phyloP scores from a whole-genome alignment of 2,329 filamentous ascomycete genomes.

The Xylaria sp. region DNA sequence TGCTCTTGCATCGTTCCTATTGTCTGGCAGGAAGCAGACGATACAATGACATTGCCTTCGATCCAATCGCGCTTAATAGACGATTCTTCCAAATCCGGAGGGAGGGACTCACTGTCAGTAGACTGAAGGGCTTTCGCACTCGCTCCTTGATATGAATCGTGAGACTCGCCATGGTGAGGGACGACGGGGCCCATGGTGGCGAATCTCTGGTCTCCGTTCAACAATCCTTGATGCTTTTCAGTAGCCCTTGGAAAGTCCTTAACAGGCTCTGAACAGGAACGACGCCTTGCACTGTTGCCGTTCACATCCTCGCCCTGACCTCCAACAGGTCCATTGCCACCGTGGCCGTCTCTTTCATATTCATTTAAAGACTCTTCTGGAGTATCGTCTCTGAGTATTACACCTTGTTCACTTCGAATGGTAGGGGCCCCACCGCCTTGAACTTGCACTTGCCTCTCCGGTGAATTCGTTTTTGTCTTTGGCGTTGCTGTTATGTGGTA shows the following conservation, averaged over 20 bases:
- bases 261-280: slow-evolving; percentile 24
- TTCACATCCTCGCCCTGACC: background rate
- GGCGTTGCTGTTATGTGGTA: slow-evolving; percentile 27
- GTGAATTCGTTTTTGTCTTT: slow-evolving; percentile 33
- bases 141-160: background rate
- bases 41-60: slow-evolving; percentile 1
- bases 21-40: slow-evolving; percentile 1
- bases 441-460: slow-evolving; percentile 33
- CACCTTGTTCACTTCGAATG: slow-evolving; percentile 38
- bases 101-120: background rate
- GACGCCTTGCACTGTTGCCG: slow-evolving; percentile 1
- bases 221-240: slow-evolving; percentile 1
- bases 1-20: slow-evolving; percentile 3
- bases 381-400: slow-evolving; percentile 35
- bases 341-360: slow-evolving; percentile 8
- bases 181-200: slow-evolving; percentile 5
- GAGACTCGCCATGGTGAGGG: slow-evolving; percentile 3
- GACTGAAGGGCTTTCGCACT: background rate
- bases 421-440: slow-evolving; percentile 31
- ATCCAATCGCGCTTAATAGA: background rate
- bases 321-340: background rate
- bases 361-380: slow-evolving; percentile 20
- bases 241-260: background rate
- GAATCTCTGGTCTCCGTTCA: slow-evolving; percentile 1
- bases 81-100: background rate